Percentiles rank a stretch among this genome's conserved stretches.
Evolutionary conservation across 75 land plant genomes (phyloP).

Genomic region (Pinus tabuliformis): DNA sequence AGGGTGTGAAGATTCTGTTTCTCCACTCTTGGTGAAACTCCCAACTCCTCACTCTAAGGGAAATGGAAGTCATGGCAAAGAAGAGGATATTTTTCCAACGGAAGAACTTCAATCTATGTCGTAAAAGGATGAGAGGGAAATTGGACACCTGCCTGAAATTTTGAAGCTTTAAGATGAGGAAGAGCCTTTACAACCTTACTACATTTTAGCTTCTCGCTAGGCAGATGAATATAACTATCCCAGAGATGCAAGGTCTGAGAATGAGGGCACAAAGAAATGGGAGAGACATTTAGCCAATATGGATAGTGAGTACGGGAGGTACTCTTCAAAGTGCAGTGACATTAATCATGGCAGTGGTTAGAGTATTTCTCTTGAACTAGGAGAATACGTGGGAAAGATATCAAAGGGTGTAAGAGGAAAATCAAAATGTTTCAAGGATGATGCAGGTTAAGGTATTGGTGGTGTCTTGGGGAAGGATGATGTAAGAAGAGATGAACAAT

Average conservation of each 20-base stretch:
- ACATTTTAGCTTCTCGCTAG: constrained; percentile 79
- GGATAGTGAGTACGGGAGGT: constrained; percentile 21
- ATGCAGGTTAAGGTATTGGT: too few relatives aligned
- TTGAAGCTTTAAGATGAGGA: constrained; percentile 22
- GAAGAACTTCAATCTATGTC: constrained; percentile 10
- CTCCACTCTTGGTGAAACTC: not conserved
- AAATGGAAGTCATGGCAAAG: constrained; percentile 5
- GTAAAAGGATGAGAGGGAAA: constrained; percentile 22
- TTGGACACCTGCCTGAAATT: constrained; percentile 22
- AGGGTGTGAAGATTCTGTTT: too few relatives aligned
- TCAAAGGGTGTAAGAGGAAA: too few relatives aligned
- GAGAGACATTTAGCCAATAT: constrained; percentile 11
- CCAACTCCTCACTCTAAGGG: not conserved
- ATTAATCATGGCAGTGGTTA: not conserved
- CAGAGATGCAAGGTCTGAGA: too few relatives aligned
- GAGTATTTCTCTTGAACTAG: too few relatives aligned
- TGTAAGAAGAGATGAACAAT: too few relatives aligned
- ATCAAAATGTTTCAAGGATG: too few relatives aligned
- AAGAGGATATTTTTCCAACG: not conserved
- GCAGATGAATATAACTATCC: constrained; percentile 39
- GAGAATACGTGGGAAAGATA: too few relatives aligned
- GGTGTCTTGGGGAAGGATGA: too few relatives aligned
- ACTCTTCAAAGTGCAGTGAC: constrained; percentile 2
- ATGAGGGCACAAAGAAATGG: not conserved
- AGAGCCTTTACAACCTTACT: constrained; percentile 36